phyloP scores from a whole-genome alignment of 164 flowering plant species.

The Stephania yunnanensis region DNA sequence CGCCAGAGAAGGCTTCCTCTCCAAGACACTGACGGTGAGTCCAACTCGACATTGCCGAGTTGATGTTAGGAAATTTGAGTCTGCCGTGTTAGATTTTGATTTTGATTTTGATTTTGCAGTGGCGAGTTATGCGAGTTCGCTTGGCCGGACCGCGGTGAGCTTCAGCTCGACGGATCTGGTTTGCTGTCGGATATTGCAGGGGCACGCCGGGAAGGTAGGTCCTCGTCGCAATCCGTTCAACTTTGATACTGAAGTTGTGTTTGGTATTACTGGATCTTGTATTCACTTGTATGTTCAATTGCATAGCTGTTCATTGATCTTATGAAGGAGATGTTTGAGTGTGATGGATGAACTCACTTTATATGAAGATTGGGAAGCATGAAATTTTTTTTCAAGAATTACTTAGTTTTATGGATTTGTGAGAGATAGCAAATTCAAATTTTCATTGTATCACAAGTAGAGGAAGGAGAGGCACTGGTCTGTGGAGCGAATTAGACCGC shows the following conservation, averaged over 20 bases:
- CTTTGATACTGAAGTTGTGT: not conserved
- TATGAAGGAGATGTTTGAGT: not conserved
- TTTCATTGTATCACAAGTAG: too few species aligned
- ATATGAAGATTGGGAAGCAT: not conserved
- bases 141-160: constrained; percentile 51
- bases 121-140: constrained; percentile 61
- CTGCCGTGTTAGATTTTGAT: not conserved
- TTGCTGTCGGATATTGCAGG: constrained; percentile 84
- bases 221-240: not conserved
- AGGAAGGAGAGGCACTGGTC: too few species aligned
- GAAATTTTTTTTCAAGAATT: not conserved
- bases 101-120: constrained; percentile 38
- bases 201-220: constrained; percentile 84
- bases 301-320: not conserved
- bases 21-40: constrained; percentile 77
- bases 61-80: not conserved
- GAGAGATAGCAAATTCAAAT: too few species aligned
- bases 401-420: not conserved
- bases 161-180: constrained; percentile 93
- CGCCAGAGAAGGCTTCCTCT: constrained; percentile 67
- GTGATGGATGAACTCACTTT: not conserved
- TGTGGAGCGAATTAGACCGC: too few species aligned
- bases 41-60: not conserved
- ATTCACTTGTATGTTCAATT: not conserved
- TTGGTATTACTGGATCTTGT: not conserved